Evolutionary conservation across 2,329 filamentous ascomycete genomes (phyloP).

Genomic region (Triangularia setosa): DNA sequence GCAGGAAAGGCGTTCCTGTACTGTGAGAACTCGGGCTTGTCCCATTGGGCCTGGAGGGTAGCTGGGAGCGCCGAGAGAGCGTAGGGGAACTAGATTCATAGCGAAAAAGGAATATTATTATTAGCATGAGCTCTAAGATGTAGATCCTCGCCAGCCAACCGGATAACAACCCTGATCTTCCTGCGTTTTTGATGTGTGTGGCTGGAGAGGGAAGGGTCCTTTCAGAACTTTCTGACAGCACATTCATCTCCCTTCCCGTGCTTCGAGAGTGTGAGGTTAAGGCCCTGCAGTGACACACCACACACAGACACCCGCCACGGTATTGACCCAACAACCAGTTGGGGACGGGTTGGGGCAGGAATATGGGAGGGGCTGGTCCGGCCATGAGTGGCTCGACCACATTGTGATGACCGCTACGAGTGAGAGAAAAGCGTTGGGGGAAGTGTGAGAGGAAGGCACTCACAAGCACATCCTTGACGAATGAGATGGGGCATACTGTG

Average conservation of each 20-base stretch:
- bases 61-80: constrained; percentile 63
- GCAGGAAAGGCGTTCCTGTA: constrained; percentile 70
- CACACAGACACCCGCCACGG: constrained; percentile 1
- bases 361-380: constrained; percentile 13
- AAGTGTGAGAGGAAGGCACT: constrained; percentile 35
- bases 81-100: constrained; percentile 64
- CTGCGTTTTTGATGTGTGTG: background rate
- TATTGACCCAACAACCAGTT: background rate
- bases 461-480: constrained; percentile 80
- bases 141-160: background rate
- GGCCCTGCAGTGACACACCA: constrained; percentile 8
- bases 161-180: background rate
- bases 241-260: background rate
- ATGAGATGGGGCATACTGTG: constrained; percentile 78
- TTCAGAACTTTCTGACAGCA: background rate
- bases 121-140: constrained; percentile 3
- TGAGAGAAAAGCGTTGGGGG: background rate
- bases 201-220: background rate
- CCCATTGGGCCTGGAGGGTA: constrained; percentile 64
- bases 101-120: background rate
- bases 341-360: background rate
- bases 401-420: constrained; percentile 13
- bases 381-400: constrained; percentile 13
- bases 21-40: constrained; percentile 56
- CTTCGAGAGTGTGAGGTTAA: background rate